These are phyloP conservation scores for Sporothrix variecibatus DNA, from an alignment of 2,329 filamentous ascomycete genomes.

Conservation along the genomic window DNA sequence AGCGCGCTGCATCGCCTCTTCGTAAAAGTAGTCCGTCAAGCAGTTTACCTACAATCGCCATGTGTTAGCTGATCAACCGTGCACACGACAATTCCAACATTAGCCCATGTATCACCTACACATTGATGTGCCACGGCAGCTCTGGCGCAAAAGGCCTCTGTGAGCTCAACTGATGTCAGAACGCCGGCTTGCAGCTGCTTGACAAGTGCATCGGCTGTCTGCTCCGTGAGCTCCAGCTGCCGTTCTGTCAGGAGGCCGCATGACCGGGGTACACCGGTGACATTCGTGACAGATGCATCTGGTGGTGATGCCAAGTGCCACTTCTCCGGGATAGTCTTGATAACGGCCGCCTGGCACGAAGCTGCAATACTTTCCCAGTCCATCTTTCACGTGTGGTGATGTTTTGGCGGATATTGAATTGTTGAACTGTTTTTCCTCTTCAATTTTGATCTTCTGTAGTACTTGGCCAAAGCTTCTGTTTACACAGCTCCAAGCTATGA, in stretches of 20 bases:
- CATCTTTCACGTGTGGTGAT: neutral
- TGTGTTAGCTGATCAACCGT: no score
- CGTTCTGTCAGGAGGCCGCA: constrained; percentile 23
- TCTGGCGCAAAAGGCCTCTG: constrained; percentile 23
- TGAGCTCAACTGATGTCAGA: constrained; percentile 23
- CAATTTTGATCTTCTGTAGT: neutral
- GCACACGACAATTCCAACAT: no score
- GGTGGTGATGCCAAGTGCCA: neutral
- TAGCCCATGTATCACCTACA: neutral
- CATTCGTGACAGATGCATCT: constrained; percentile 6
- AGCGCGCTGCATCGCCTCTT: constrained; percentile 38
- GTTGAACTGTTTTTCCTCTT: neutral
- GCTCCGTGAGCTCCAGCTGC: constrained; percentile 26
- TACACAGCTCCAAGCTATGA: neutral
- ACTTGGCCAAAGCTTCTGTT: neutral
- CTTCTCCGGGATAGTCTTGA: constrained; percentile 11
- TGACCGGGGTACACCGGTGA: constrained; percentile 15
- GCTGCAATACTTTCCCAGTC: constrained; percentile 18
- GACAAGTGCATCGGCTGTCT: constrained; percentile 16
- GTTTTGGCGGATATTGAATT: neutral
- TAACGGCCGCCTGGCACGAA: neutral
- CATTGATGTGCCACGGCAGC: constrained; percentile 27
- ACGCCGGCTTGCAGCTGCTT: constrained; percentile 16
- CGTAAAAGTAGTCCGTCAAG: constrained; percentile 46
- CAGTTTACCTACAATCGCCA: constrained; percentile 44